Percentiles rank a stretch among this genome's conserved stretches.
These are phyloP conservation scores for Mycena rebaudengoi DNA, from an alignment of 768 basidiomycete genomes.

Conservation along the genomic window DNA sequence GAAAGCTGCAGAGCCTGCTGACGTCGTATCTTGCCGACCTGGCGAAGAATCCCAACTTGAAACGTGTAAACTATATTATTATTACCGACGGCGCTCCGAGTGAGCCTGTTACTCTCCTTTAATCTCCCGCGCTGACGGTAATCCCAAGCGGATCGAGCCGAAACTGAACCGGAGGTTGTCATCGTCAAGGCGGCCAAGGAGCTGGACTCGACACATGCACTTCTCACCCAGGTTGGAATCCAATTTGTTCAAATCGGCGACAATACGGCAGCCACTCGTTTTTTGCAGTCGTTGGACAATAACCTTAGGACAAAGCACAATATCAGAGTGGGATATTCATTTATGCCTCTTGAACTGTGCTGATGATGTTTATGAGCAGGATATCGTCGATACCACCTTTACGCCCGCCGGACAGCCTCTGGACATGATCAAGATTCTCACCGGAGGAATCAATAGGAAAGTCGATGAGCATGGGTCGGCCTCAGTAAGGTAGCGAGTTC, in stretches of 20 bases:
- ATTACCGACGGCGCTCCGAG: conserved; percentile 65
- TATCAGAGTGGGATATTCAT: conserved; percentile 25
- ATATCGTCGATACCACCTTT: conserved; percentile 73
- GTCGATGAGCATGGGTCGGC: conserved; percentile 19
- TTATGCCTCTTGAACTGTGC: neutral
- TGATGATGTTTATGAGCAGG: conserved; percentile 44
- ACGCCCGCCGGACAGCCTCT: conserved; percentile 51
- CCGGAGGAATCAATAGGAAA: conserved; percentile 68
- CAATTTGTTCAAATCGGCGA: conserved; percentile 73
- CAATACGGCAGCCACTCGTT: conserved; percentile 49
- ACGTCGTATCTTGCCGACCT: conserved; percentile 20
- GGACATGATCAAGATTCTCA: conserved; percentile 65
- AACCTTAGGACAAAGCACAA: conserved; percentile 48
- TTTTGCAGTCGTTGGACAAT: conserved; percentile 60
- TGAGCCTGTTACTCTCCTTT: conserved; percentile 33
- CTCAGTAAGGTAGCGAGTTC: too few relatives aligned
- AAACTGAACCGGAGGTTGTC: conserved; percentile 50
- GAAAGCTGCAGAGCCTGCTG: conserved; percentile 24
- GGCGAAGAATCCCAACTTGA: conserved; percentile 34
- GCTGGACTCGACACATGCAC: conserved; percentile 55
- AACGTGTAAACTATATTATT: conserved; percentile 61
- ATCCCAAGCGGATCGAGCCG: conserved; percentile 29
- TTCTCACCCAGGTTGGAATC: conserved; percentile 62
- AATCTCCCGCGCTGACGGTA: neutral
- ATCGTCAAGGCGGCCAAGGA: conserved; percentile 51